Base-by-base conservation (phyloP, 371 early-diverging fungal species). In the Parasitella parasitica region DNA sequence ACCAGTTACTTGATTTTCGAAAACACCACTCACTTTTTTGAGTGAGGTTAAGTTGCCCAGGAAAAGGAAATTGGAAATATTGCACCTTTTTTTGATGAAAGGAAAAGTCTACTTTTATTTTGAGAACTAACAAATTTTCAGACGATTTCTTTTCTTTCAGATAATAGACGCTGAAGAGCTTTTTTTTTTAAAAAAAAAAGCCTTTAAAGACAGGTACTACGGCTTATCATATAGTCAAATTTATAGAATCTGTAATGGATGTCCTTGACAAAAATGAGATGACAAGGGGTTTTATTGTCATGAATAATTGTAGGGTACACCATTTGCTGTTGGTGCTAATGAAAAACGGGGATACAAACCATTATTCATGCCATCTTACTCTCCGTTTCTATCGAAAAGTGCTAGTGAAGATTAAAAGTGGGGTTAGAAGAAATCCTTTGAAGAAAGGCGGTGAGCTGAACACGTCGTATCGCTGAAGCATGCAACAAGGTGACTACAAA, bases 311-410 rank as follows among this genome's bases (percentile, higher is more conserved):
- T 18, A 41, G 7, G 18, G 32, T 30, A 30, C 32, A 30, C 32
- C 30, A 46, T 62, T 53, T 46, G 54, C 53, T 20, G 61, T 53
- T 24, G 61, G 53, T 22, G 34, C 43, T 20, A 60, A 53, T n/a
- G 35, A 49, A 18, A 53, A 35, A 20, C 38, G 54, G 12, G 54
- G 61, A 27, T 60, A 60, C 49, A 60, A 60, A 54, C 53, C 54
- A 24, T 35, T 60, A 34, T 60, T 60, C 46, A 27, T 53, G 22
- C 57, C 57, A 16, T 39, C 52, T 41, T 63, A 63, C 51, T 63
- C 63, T 51, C 52, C 52, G 7, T 41, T 56, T 43, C 34, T 63
- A 57, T 63, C 13, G 63, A 56, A 50, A 51, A 57, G 24, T 63
- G 49, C 51, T 63, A 52, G 63, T 49, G n/a, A 63, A 57, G 27